Percentiles rank a stretch among this genome's conserved stretches.
Evolutionary conservation across 805 yeast genomes (phyloP).

Genomic region (Wickerhamomyces rabaulensis): DNA sequence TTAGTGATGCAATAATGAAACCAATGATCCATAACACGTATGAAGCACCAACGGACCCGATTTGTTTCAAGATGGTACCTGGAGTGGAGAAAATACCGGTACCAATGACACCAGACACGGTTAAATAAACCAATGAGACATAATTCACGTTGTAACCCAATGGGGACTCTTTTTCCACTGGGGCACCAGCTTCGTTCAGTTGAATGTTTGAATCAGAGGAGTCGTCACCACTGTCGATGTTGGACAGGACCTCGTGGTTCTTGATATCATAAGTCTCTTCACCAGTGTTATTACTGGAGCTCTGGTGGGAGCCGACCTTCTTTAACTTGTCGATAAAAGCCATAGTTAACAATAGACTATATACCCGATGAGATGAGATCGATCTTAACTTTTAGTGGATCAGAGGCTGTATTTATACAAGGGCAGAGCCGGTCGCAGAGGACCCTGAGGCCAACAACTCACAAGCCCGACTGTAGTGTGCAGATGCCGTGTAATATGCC

Average conservation of each 20-base stretch:
- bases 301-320: neutral
- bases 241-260: neutral
- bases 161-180: constrained; percentile 35
- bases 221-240: neutral
- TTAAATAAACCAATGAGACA: constrained; percentile 47
- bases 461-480: too few relatives aligned
- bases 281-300: neutral
- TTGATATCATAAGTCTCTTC: neutral
- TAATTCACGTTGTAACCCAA: constrained; percentile 39
- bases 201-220: constrained; percentile 1
- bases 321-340: neutral
- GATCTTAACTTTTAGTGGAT: too few relatives aligned
- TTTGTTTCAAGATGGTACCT: constrained; percentile 36
- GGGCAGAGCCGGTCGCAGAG: too few relatives aligned
- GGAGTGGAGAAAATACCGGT: constrained; percentile 57
- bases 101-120: constrained; percentile 50
- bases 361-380: too few relatives aligned
- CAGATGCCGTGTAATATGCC: too few relatives aligned
- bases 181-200: constrained; percentile 30
- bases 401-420: neutral
- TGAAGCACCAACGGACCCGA: constrained; percentile 39
- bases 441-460: too few relatives aligned
- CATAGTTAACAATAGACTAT: neutral
- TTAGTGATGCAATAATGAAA: constrained; percentile 33
- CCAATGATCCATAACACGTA: constrained; percentile 41